Conservation (phyloP, 2,329 filamentous ascomycete genomes). For the Nectriaceae sp. region DNA sequence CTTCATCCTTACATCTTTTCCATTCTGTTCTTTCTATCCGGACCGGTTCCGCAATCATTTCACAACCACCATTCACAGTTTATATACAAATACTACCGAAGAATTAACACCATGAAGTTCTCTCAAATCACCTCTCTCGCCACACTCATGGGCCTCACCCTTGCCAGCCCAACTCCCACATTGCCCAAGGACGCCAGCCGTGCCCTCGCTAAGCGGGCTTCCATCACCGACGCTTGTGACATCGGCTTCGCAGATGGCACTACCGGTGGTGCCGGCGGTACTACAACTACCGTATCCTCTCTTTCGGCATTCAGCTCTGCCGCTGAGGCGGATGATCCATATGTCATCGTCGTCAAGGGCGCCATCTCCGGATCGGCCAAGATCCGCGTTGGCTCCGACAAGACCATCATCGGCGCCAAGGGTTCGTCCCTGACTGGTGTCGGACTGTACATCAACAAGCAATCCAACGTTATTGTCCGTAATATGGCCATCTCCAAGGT, state of each 20-base stretch:
- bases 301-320: slow-evolving; percentile 49
- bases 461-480: slow-evolving; percentile 61
- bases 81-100: neutral
- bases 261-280: slow-evolving; percentile 51
- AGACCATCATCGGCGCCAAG: slow-evolving; percentile 44
- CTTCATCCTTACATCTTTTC: neutral
- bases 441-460: slow-evolving; percentile 54
- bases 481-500: slow-evolving; percentile 63
- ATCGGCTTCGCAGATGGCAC: slow-evolving; percentile 44
- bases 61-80: neutral
- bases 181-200: slow-evolving; percentile 26
- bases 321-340: slow-evolving; percentile 43
- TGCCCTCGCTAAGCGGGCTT: slow-evolving; percentile 35
- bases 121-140: slow-evolving; percentile 26
- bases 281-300: slow-evolving; percentile 45
- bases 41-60: neutral
- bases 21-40: neutral
- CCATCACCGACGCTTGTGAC: slow-evolving; percentile 37
- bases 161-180: slow-evolving; percentile 34
- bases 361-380: slow-evolving; percentile 41
- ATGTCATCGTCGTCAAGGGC: slow-evolving; percentile 44
- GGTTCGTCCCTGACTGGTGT: slow-evolving; percentile 44
- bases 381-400: slow-evolving; percentile 46
- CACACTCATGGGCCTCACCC: slow-evolving; percentile 32
- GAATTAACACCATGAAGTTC: slow-evolving; percentile 34